A percentile compares a stretch with the other conserved stretches of the same genome.
Evolutionary conservation across 179 eudicot species (phyloP).

Genomic region (Beta corolliflora): DNA sequence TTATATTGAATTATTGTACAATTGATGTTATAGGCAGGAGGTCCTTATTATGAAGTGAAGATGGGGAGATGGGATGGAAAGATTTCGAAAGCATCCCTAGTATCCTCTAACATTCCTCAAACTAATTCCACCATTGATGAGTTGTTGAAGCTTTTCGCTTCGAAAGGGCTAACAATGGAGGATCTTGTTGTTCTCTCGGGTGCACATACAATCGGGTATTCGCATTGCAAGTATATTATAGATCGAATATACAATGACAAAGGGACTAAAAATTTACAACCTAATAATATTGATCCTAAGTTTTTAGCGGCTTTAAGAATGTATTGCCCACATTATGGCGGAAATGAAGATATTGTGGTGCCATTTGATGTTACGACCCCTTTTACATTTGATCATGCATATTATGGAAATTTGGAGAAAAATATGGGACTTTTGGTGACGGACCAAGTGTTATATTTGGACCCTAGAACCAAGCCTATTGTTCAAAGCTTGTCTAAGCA

Average conservation of each 20-base stretch:
- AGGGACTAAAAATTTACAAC: conserved; percentile 52
- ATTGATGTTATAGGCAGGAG: conserved; percentile 60
- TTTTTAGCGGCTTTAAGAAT: conserved; percentile 63
- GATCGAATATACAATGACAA: conserved; percentile 59
- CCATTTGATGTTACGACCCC: conserved; percentile 93
- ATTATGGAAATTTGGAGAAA: conserved; percentile 72
- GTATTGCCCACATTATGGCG: conserved; percentile 80
- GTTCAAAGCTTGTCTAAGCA: conserved; percentile 58
- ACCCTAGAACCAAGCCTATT: conserved; percentile 61
- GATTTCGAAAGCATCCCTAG: conserved; percentile 61
- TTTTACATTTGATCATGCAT: conserved; percentile 71
- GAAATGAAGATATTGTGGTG: conserved; percentile 66
- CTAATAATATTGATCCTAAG: conserved; percentile 62
- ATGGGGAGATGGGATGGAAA: conserved; percentile 93
- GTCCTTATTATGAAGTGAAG: conserved; percentile 81
- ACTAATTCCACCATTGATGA: conserved; percentile 66
- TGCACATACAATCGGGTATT: conserved; percentile 83
- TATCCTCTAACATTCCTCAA: conserved; percentile 58
- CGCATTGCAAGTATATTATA: conserved; percentile 67
- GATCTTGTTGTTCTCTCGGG: conserved; percentile 87
- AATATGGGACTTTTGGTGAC: conserved; percentile 67
- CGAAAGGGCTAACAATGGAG: conserved; percentile 63
- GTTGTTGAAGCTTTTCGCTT: conserved; percentile 56
- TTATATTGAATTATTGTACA: neutral
- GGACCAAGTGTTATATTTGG: conserved; percentile 72